Base-by-base conservation (phyloP, 345 rosid species). In the Mercurialis annua region DNA sequence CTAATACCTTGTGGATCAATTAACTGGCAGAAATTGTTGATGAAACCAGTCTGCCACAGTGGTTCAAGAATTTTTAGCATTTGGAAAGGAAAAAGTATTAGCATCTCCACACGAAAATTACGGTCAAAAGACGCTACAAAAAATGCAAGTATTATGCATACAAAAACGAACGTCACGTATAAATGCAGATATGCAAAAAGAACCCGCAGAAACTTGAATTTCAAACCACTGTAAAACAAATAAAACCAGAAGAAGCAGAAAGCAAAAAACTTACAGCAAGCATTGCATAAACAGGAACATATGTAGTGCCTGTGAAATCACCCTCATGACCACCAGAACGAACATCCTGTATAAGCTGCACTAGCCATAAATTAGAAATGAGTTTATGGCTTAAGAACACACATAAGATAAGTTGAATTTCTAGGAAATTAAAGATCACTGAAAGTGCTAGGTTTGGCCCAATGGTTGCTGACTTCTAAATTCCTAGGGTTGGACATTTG, bases 341-440 rank as follows among this genome's bases (percentile, higher is more conserved):
- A 73, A 85, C 89, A 71, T 92, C 97, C 65, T 81, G 90, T 63
- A 93, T 83, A 72, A 93, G 88, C 98, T 93, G 88, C 82, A 77
- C 42, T 29, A 26, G 20, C 51, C 65, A 61, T 1, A 0, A 24
- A 53, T 26, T 12, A 42, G 17, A 61, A 16, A 59, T 59, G 29
- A 59, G 10, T 40, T 59, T 59, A 59, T 29, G 23, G 49, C 31
- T 40, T 40, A 21, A 59, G n/a, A 24, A 14, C 38, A 7, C 10
- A 23, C 14, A 4, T 31, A 23, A 59, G 10, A 38, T 40, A 48
- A 40, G 4, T 5, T 48, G 27, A 34, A 59, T 10, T 20, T 21
- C 15, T 59, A 11, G 4, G 62, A 15, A 34, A 33, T n/a, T 58
- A n/a, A 59, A 59, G 9, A 30, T 2, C 10, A 59, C 6, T 36